phyloP scores from a whole-genome alignment of 2,329 filamentous ascomycete genomes.

The Elsinoe necatrix region DNA sequence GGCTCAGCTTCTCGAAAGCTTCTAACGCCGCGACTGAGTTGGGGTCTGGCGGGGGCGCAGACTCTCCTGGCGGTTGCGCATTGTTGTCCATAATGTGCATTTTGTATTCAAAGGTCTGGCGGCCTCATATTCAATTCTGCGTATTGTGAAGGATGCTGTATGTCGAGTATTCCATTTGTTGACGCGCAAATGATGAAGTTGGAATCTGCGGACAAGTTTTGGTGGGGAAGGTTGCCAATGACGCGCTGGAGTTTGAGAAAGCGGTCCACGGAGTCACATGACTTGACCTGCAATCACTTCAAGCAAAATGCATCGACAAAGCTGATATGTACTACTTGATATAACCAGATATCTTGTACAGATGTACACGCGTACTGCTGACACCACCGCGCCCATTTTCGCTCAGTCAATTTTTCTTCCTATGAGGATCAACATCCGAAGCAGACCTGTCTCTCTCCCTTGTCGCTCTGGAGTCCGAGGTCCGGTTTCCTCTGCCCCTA shows the following conservation, averaged over 20 bases:
- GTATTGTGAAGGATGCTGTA: neutral
- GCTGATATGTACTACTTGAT: neutral
- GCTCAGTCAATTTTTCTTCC: neutral
- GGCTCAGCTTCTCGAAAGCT: conserved; percentile 12
- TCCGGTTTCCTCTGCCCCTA: conserved; percentile 14
- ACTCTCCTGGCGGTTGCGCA: neutral
- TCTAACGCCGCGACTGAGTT: conserved; percentile 2
- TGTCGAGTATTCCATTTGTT: neutral
- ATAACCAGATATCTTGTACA: conserved; percentile 8
- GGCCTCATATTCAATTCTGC: conserved; percentile 1
- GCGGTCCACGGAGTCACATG: neutral
- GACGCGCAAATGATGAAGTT: neutral
- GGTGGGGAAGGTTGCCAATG: neutral
- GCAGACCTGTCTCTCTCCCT: conserved; percentile 9
- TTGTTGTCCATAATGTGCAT: neutral
- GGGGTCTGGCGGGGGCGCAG: neutral
- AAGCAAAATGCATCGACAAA: too few relatives aligned
- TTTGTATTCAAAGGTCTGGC: neutral
- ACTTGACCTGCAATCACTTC: neutral
- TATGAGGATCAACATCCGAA: conserved; percentile 1
- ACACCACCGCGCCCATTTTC: neutral
- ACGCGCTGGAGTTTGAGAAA: neutral
- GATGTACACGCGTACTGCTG: neutral
- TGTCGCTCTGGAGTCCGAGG: conserved; percentile 4
- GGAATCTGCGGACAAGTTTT: conserved; percentile 2